Percentiles rank a stretch among this genome's conserved stretches.
Conservation (phyloP, 108 stramenopile genomes). For the Stephanodiscus minutulus region DNA sequence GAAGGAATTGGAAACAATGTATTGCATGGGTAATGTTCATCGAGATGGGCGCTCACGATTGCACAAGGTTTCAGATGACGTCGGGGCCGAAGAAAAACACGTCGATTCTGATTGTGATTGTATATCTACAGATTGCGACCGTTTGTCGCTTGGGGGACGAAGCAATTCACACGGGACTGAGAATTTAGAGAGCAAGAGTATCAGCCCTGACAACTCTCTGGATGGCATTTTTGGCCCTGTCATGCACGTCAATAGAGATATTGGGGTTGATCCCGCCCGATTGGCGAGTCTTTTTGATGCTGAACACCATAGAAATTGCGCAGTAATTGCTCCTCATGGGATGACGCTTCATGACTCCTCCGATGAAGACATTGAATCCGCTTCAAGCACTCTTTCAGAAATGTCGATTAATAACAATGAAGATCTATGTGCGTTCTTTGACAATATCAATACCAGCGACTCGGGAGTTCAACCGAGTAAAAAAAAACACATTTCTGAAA, state of each 20-base stretch:
- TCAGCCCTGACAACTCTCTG: background rate
- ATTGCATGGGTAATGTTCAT: background rate
- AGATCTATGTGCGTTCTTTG: slow-evolving; percentile 37
- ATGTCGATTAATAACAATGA: slow-evolving; percentile 37
- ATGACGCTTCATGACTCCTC: slow-evolving; percentile 5
- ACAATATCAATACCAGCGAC: slow-evolving; percentile 1
- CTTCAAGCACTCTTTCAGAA: slow-evolving; percentile 19
- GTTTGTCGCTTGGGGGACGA: background rate
- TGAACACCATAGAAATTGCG: slow-evolving; percentile 7
- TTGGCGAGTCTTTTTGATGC: slow-evolving; percentile 28
- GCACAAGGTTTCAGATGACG: slow-evolving; percentile 1
- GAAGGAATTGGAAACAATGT: slow-evolving; percentile 13
- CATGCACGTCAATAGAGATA: background rate
- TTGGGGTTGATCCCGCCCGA: slow-evolving; percentile 5
- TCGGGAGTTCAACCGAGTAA: background rate
- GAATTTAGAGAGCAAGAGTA: background rate
- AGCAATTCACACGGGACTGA: background rate
- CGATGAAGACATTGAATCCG: slow-evolving; percentile 12
- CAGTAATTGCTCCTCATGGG: slow-evolving; percentile 21
- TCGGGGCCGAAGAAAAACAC: background rate
- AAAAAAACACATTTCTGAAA: background rate
- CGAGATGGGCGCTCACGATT: background rate
- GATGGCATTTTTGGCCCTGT: slow-evolving; percentile 23
- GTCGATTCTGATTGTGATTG: slow-evolving; percentile 10
- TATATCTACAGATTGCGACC: slow-evolving; percentile 3